Evolutionary conservation across 805 yeast species (phyloP), one percentile per base, ranked within the genome.

Genomic region (Diddensiella santjacobensis): DNA sequence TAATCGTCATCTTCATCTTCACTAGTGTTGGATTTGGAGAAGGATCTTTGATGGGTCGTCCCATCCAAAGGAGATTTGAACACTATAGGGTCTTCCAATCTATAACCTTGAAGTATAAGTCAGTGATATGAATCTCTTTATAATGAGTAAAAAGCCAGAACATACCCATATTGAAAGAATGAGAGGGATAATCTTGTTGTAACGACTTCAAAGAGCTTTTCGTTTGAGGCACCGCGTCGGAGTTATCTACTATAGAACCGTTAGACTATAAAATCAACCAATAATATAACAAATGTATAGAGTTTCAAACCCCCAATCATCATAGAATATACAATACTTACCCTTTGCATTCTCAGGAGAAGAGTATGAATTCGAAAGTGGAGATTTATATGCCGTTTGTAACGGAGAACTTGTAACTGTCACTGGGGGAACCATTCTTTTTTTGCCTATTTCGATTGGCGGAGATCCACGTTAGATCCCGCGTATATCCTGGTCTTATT

Each of bases 61-160:
- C 20, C 38, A n/a, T 35, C 20, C 15, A 17, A 35, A 8, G 20
- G 38, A 19, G 43, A 23, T 17, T 40, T 40, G 18, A 40, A 40
- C 33, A 40, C 43, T 40, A 40, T 40, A 19, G 43, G 43, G 31
- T 40, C 43, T n/a, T 40, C 43, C 33, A 40, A 23, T 23, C 26
- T 40, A 23, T 40, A 40, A 23, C 20, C 38, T 35, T 8, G 31
- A 26, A 8, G n/a, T n/a, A n/a, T n/a, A n/a, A n/a, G n/a, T n/a
- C n/a, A n/a, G n/a, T n/a, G n/a, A n/a, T n/a, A n/a, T n/a, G n/a
- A n/a, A n/a, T n/a, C n/a, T n/a, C n/a, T n/a, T n/a, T n/a, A n/a
- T n/a, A n/a, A n/a, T n/a, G n/a, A n/a, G n/a, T n/a, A n/a, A n/a
- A n/a, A n/a, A n/a, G n/a, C 13, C 31, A 26, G 11, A 26, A 26